A percentile compares a stretch with the other conserved stretches of the same genome.
phyloP scores from a whole-genome alignment of 768 basidiomycete species.

The Chalciporus piperatus region DNA sequence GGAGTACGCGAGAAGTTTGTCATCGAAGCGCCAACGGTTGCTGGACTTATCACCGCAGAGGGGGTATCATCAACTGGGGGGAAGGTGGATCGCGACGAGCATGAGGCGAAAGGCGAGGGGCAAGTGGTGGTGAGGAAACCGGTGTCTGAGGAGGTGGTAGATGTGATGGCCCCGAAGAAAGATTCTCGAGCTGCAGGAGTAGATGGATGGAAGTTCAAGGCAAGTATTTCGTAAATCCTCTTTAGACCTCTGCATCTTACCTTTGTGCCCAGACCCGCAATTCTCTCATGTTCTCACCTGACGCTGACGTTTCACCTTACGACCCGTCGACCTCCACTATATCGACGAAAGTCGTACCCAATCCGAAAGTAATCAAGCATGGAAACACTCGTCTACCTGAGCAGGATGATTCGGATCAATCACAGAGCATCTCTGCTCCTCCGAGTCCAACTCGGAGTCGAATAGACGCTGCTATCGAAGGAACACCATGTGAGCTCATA shows the following conservation, averaged over 20 bases:
- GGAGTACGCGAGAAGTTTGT: slow-evolving; percentile 67
- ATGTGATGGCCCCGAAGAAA: slow-evolving; percentile 81
- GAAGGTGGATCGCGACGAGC: slow-evolving; percentile 24
- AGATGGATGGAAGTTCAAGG: slow-evolving; percentile 83
- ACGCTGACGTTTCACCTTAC: slow-evolving; percentile 84
- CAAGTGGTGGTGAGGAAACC: slow-evolving; percentile 22
- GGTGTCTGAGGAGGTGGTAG: slow-evolving; percentile 36
- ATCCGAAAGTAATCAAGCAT: slow-evolving; percentile 69
- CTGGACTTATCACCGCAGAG: slow-evolving; percentile 48
- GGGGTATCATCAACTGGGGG: slow-evolving; percentile 12
- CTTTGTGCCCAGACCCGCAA: slow-evolving; percentile 69
- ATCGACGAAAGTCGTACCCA: slow-evolving; percentile 33
- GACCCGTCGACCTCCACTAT: slow-evolving; percentile 38
- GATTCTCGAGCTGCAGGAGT: slow-evolving; percentile 71
- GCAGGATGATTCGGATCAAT: slow-evolving; percentile 52
- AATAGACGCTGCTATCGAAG: slow-evolving; percentile 89
- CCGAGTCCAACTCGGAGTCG: slow-evolving; percentile 89
- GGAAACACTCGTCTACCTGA: slow-evolving; percentile 78
- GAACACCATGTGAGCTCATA: slow-evolving; percentile 74
- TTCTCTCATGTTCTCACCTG: slow-evolving; percentile 92
- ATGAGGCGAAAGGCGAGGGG: slow-evolving; percentile 23
- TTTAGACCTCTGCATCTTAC: neutral
- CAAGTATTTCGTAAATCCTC: slow-evolving; percentile 24
- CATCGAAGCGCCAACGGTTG: slow-evolving; percentile 58
- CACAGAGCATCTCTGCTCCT: slow-evolving; percentile 53